phyloP scores from a whole-genome alignment of 2,329 filamentous ascomycete species.

The Ascosphaera aggregata region DNA sequence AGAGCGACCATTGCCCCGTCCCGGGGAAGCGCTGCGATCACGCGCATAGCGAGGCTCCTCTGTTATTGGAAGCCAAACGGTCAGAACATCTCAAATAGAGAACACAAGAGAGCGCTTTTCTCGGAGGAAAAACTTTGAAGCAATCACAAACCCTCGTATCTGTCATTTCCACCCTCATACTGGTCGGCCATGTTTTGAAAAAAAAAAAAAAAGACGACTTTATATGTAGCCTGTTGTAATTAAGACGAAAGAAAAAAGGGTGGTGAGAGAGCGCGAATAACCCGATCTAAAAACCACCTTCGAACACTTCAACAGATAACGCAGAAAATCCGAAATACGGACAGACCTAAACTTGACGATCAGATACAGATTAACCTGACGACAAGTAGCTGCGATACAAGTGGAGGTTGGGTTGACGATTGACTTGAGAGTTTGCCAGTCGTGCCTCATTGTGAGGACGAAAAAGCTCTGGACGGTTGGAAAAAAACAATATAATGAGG shows the following conservation, averaged over 20 bases:
- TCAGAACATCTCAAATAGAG: neutral
- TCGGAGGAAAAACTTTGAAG: neutral
- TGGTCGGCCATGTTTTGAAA: constrained; percentile 10
- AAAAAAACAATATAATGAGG: neutral
- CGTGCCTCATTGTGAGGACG: neutral
- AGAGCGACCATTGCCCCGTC: constrained; percentile 28
- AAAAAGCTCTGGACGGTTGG: neutral
- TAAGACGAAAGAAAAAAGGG: too few relatives aligned
- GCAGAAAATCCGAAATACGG: neutral
- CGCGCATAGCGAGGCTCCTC: constrained; percentile 42
- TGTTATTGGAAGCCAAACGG: constrained; percentile 4
- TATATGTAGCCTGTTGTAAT: too few relatives aligned
- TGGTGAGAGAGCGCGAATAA: too few relatives aligned
- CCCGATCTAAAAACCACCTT: too few relatives aligned
- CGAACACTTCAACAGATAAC: too few relatives aligned
- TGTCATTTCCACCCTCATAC: constrained; percentile 41
- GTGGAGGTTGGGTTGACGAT: constrained; percentile 5
- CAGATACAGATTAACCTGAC: constrained; percentile 4
- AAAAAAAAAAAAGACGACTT: neutral
- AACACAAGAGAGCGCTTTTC: neutral
- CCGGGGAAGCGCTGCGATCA: constrained; percentile 41
- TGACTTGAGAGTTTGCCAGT: too few relatives aligned
- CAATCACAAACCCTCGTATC: constrained; percentile 37
- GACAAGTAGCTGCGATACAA: neutral
- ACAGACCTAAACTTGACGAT: constrained; percentile 4